These are phyloP conservation scores for Venturiaceae sp. DNA, from an alignment of 2,329 filamentous ascomycete species.

Conservation along the genomic window DNA sequence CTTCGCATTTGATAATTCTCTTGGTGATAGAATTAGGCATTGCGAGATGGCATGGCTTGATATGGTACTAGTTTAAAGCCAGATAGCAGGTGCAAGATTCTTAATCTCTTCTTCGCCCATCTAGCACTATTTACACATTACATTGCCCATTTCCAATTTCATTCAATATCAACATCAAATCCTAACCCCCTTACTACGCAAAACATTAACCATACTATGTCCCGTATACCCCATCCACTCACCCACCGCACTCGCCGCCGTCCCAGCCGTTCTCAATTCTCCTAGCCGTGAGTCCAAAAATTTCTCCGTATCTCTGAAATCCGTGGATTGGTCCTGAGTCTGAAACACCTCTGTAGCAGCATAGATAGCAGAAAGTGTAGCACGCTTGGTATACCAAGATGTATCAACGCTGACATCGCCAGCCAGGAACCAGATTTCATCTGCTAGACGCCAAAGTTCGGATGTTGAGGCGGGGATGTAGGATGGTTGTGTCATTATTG, in stretches of 20 bases:
- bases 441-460: constrained; percentile 73
- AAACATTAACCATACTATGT: constrained; percentile 65
- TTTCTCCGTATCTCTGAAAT: constrained; percentile 65
- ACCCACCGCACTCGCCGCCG: constrained; percentile 52
- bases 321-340: constrained; percentile 71
- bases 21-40: no score
- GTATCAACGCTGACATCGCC: constrained; percentile 75
- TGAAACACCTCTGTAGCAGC: constrained; percentile 78
- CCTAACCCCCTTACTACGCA: constrained; percentile 79
- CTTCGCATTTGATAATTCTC: no score
- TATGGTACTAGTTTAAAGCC: no score
- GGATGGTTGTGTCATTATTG: constrained; percentile 77
- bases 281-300: constrained; percentile 69
- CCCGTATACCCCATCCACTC: constrained; percentile 80
- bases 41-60: no score
- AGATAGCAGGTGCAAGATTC: no score
- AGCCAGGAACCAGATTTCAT: constrained; percentile 85
- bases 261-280: constrained; percentile 51
- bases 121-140: no score
- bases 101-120: no score
- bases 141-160: neutral
- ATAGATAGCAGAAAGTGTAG: constrained; percentile 55
- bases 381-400: constrained; percentile 75
- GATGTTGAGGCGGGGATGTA: constrained; percentile 66
- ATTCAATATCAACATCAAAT: constrained; percentile 31